Evolutionary conservation across 352 stramenopile species (phyloP).

Genomic region (Nothophytophthora sp.): DNA sequence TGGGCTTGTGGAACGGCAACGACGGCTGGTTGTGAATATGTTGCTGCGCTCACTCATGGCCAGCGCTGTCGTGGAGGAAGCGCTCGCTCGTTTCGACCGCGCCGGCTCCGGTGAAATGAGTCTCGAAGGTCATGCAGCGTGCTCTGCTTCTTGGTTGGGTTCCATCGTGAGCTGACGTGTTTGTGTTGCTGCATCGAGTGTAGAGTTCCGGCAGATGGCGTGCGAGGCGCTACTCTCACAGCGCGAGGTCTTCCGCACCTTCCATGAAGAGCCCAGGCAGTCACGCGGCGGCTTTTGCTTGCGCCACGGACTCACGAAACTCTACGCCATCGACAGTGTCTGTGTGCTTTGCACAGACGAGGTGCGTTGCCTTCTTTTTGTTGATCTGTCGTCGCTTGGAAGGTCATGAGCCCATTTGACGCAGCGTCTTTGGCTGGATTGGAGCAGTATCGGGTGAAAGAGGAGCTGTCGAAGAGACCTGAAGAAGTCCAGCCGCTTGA

Average conservation of each 20-base stretch:
- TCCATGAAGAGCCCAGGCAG: slow-evolving; percentile 44
- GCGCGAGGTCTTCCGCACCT: slow-evolving; percentile 19
- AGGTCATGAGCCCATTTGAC: too few relatives aligned
- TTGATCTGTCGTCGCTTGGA: too few relatives aligned
- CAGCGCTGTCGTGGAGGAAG: slow-evolving; percentile 36
- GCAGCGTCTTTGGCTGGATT: too few relatives aligned
- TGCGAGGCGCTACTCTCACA: slow-evolving; percentile 37
- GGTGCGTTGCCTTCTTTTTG: too few relatives aligned
- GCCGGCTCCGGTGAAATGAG: slow-evolving; percentile 55
- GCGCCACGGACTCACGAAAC: slow-evolving; percentile 41
- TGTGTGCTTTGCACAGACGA: slow-evolving; percentile 52
- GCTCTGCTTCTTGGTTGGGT: not conserved
- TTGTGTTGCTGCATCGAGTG: slow-evolving; percentile 1
- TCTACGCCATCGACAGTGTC: slow-evolving; percentile 45
- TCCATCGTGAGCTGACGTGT: not conserved
- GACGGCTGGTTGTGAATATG: slow-evolving; percentile 14
- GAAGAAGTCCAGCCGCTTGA: too few relatives aligned
- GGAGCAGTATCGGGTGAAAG: too few relatives aligned
- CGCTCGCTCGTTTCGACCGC: slow-evolving; percentile 52
- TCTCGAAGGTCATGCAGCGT: slow-evolving; percentile 42
- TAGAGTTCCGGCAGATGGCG: slow-evolving; percentile 55
- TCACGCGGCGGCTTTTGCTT: slow-evolving; percentile 47
- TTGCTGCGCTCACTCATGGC: slow-evolving; percentile 45
- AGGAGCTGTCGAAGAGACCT: too few relatives aligned
- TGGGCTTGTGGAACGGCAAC: slow-evolving; percentile 26